Conservation (phyloP, 2,329 filamentous ascomycete species). For the Coniochaeta hoffmannii region DNA sequence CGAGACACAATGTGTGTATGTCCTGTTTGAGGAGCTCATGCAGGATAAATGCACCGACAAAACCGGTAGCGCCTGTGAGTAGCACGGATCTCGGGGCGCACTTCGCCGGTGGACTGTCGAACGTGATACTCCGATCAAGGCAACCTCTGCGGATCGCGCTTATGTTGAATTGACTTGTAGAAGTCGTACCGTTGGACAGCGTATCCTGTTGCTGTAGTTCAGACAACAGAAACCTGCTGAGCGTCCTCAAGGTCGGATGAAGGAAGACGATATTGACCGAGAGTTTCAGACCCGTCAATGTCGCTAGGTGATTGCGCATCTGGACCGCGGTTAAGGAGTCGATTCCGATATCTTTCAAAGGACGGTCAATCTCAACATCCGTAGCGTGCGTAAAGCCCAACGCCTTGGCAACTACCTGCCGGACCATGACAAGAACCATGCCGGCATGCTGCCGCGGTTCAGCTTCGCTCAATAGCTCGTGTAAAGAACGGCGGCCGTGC, state of each 20-base stretch:
- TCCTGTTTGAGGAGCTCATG: constrained; percentile 15
- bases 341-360: constrained; percentile 18
- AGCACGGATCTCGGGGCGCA: constrained; percentile 13
- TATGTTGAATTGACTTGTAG: constrained; percentile 8
- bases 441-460: constrained; percentile 10
- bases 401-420: constrained; percentile 16
- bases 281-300: constrained; percentile 14
- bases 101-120: constrained; percentile 11
- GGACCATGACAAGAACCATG: constrained; percentile 16
- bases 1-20: constrained; percentile 15
- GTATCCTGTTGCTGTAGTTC: constrained; percentile 5
- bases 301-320: constrained; percentile 17
- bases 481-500: constrained; percentile 7
- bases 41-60: constrained; percentile 20
- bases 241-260: constrained; percentile 13
- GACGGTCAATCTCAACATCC: constrained; percentile 15
- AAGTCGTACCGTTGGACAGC: too few species aligned
- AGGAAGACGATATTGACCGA: constrained; percentile 15
- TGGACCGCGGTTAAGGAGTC: constrained; percentile 20
- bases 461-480: constrained; percentile 10
- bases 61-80: constrained; percentile 20
- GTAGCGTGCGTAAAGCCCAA: constrained; percentile 13
- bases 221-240: constrained; percentile 13
- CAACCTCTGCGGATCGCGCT: constrained; percentile 14
- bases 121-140: constrained; percentile 17